Base-by-base conservation (phyloP, 2,329 filamentous ascomycete genomes). In the Cordyceps militaris region DNA sequence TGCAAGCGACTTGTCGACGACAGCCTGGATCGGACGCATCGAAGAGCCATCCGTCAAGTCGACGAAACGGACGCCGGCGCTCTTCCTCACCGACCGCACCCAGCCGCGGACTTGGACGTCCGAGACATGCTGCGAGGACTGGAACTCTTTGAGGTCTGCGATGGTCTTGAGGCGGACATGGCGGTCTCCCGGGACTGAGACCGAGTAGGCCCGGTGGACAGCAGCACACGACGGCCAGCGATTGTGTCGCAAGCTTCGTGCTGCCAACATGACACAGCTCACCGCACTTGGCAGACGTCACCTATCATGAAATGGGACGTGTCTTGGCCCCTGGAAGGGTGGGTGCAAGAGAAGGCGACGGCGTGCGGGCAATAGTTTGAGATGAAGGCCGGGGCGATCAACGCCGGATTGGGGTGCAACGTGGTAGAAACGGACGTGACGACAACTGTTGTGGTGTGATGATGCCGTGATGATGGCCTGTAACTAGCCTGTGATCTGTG, bases 21-120 rank as follows among this genome's bases (percentile, higher is more conserved):
- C 84, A 47, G 87, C 90, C 74, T 99, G 94, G 57, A 97, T 71
- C 28, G 89, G 79, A 61, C 86, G 78, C 63, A 89, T 77, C 43
- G 88, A 91, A 13, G 91, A 95, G 46, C 94, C 94, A 76, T 99
- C 94, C 11, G 87, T 87, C 54, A 97, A 78, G 60, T 91, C 83
- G 54, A 92, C 87, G 74, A 99, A 97, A 5, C 88, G 86, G 60
- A 88, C 79, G 23, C 81, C 81, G 70, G 97, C 96, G 77, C 95
- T 91, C 70, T 90, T 89, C 61, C 93, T 83, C 60, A 96, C 86
- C 4, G 90, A 93, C 62, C 89, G 84, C 57, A 97, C 80, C 75
- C 88, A 93, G 61, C 92, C 93, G 69, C 88, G 81, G 64, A 96
- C 76, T 58, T 79, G 79, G 49, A 87, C 77, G 64, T 79, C 70